phyloP scores from a whole-genome alignment of 768 basidiomycete species.

The Serpula lacrymans region DNA sequence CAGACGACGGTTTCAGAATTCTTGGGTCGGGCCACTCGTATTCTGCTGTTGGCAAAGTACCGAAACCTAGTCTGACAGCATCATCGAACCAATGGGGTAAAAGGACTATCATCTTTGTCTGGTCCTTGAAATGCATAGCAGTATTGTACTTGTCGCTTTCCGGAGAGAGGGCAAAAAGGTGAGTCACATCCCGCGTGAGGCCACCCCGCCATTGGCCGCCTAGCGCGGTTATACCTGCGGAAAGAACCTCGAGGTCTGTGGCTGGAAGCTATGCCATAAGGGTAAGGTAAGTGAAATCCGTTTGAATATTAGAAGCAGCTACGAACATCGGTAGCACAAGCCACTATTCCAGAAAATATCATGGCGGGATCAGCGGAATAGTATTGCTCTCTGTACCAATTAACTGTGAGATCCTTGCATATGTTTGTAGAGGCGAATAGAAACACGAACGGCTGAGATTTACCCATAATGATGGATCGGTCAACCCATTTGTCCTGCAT shows the following conservation, averaged over 20 bases:
- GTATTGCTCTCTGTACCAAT: conserved; percentile 40
- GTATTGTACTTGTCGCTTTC: conserved; percentile 49
- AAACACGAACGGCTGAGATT: conserved; percentile 49
- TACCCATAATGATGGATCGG: conserved; percentile 54
- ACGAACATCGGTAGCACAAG: conserved; percentile 63
- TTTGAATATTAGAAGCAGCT: neutral
- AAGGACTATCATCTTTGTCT: conserved; percentile 63
- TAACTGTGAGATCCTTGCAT: conserved; percentile 4
- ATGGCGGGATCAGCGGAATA: conserved; percentile 76
- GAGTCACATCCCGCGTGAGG: conserved; percentile 83
- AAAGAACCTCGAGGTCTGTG: conserved; percentile 69
- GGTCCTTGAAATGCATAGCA: conserved; percentile 54
- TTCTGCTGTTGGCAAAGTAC: conserved; percentile 45
- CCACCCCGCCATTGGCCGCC: conserved; percentile 81
- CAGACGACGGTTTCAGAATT: conserved; percentile 33
- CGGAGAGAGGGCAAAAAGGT: conserved; percentile 63
- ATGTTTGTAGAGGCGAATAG: conserved; percentile 1
- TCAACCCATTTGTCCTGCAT: conserved; percentile 67
- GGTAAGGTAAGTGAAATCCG: neutral
- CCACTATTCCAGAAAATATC: conserved; percentile 82
- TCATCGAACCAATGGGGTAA: conserved; percentile 95
- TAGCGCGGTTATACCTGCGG: conserved; percentile 65
- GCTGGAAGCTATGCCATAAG: conserved; percentile 46
- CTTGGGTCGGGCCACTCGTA: conserved; percentile 78
- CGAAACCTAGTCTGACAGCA: conserved; percentile 52